A percentile compares a stretch with the other conserved stretches of the same genome.
These are phyloP conservation scores for Aspergillus persii DNA, from an alignment of 2,329 filamentous ascomycete genomes.

Conservation along the genomic window DNA sequence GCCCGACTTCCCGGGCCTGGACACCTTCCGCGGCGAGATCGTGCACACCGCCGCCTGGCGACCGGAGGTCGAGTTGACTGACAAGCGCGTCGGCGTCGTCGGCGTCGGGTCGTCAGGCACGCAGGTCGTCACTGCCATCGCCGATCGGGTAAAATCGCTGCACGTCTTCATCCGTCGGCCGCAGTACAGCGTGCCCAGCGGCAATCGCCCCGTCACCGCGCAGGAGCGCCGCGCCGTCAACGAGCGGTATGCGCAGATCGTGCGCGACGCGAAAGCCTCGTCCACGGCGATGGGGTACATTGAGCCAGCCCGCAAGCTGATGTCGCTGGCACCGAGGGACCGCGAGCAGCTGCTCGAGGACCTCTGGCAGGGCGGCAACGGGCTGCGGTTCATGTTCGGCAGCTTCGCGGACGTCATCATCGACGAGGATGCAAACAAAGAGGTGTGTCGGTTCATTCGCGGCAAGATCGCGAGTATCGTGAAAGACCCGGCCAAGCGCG, in stretches of 20 bases:
- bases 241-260: slow-evolving; percentile 8
- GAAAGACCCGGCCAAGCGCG: slow-evolving; percentile 30
- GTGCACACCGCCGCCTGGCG: slow-evolving; percentile 57
- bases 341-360: slow-evolving; percentile 13
- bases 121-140: slow-evolving; percentile 29
- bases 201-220: slow-evolving; percentile 23
- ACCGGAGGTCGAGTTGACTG: slow-evolving; percentile 42
- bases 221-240: slow-evolving; percentile 24
- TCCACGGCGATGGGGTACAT: slow-evolving; percentile 10
- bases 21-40: slow-evolving; percentile 52
- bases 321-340: slow-evolving; percentile 8
- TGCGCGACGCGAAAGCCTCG: not conserved
- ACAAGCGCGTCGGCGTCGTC: slow-evolving; percentile 51
- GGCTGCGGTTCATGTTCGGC: slow-evolving; percentile 10
- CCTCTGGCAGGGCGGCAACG: slow-evolving; percentile 4
- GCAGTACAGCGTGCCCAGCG: slow-evolving; percentile 36
- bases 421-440: slow-evolving; percentile 39
- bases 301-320: slow-evolving; percentile 3
- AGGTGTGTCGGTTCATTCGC: slow-evolving; percentile 37
- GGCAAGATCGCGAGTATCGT: slow-evolving; percentile 33
- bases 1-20: slow-evolving; percentile 53
- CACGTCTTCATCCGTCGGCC: slow-evolving; percentile 37
- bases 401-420: slow-evolving; percentile 36
- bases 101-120: slow-evolving; percentile 27
- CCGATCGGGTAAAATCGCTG: slow-evolving; percentile 25